Base-by-base conservation (phyloP, 2,329 filamentous ascomycete genomes). In the Sporothrix luriei region DNA sequence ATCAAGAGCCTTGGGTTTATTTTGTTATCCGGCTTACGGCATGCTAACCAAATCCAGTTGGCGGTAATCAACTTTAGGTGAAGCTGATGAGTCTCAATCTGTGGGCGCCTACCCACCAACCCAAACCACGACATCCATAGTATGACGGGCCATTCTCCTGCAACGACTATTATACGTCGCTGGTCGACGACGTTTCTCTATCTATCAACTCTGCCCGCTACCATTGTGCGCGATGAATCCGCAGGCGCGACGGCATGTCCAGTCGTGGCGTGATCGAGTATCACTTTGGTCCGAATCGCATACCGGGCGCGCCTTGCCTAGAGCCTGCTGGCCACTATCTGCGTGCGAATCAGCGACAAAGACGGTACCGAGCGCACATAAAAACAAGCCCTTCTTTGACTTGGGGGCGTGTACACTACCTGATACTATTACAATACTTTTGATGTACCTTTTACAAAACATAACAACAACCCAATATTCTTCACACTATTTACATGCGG, bases 51-150 rank as follows among this genome's bases (percentile, higher is more conserved):
- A 13, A 16, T 19, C 19, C 21, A 74, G 74, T 54, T 75, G 66
- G 74, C 74, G 11, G 73, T 75, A 1, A 74, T 75, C 59, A 73
- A 74, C 51, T 75, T 75, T 24, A 68, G 73, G 67, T 73, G 67
- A 73, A 43, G 4, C 24, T 2, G 14, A n/a, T 49, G 24, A 48
- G 3, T 14, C 46, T n/a, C n/a, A 14, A 14, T 21, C 16, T 13
- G 1, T 14, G 21, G 13, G 33, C 11, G 13, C 26, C 33, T 2
- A n/a, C 61, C 19, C 10, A 26, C 13, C 49, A 3, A 24, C 19
- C 19, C 19, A 7, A 52, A 33, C 6, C 43, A 59, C 51, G 49
- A 54, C 33, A 9, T 55, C 49, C 48, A 55, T 7, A 48, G 13
- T 16, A n/a, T 19, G 19, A 40, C 57, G 21, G 57, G 38, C 38